Percentiles rank a stretch among this genome's conserved stretches.
phyloP scores from a whole-genome alignment of 2,329 filamentous ascomycete genomes.

The Diplodia scrobiculata region DNA sequence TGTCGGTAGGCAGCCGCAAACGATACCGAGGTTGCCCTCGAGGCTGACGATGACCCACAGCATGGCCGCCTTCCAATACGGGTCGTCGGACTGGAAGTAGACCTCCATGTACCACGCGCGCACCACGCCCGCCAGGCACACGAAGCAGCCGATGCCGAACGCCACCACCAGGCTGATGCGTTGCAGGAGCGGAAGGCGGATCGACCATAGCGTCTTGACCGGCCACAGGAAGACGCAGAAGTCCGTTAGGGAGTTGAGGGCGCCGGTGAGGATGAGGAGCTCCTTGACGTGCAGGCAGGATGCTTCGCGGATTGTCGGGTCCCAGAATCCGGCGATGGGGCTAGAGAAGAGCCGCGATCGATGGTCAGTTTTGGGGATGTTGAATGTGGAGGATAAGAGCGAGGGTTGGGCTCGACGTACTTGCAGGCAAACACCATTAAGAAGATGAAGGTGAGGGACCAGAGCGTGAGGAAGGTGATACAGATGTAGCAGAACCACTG shows the following conservation, averaged over 20 bases:
- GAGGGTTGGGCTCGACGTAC: constrained; percentile 32
- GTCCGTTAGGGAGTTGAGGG: constrained; percentile 40
- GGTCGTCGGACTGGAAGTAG: constrained; percentile 38
- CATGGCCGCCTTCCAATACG: constrained; percentile 34
- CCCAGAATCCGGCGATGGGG: constrained; percentile 26
- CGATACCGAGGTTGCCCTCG: constrained; percentile 40
- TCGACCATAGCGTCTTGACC: constrained; percentile 36
- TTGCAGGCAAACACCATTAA: constrained; percentile 38
- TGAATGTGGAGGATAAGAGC: not conserved
- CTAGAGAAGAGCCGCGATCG: not conserved
- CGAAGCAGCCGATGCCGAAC: constrained; percentile 39
- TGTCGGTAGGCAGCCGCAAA: constrained; percentile 41
- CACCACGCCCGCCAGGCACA: constrained; percentile 39
- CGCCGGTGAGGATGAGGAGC: constrained; percentile 36
- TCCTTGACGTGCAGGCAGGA: constrained; percentile 37
- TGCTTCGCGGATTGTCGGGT: constrained; percentile 15
- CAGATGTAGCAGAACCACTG: constrained; percentile 39
- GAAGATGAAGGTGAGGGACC: constrained; percentile 36
- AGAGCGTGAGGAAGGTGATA: constrained; percentile 35
- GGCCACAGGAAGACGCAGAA: constrained; percentile 43
- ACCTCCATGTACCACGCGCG: constrained; percentile 38
- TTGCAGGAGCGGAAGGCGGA: constrained; percentile 38
- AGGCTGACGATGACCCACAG: constrained; percentile 38
- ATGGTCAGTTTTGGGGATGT: not conserved
- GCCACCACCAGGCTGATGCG: constrained; percentile 38